These are phyloP conservation scores for Pleurotus salmoneostramineus DNA, from an alignment of 768 basidiomycete genomes.

Conservation along the genomic window DNA sequence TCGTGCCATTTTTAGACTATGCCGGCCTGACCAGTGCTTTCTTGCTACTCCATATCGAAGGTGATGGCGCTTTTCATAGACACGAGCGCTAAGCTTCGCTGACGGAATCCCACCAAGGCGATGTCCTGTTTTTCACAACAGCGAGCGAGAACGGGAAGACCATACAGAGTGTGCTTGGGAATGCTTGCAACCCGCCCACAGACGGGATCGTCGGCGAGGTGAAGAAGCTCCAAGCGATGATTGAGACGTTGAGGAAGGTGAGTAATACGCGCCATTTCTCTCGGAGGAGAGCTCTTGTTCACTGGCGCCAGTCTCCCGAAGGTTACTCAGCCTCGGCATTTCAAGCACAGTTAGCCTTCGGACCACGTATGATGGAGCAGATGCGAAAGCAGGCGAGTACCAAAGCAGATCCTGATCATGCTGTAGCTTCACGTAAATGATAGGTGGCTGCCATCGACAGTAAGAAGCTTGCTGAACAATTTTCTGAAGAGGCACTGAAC, in stretches of 20 bases:
- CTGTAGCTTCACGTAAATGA: background rate
- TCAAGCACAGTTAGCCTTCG: background rate
- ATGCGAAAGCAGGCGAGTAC: background rate
- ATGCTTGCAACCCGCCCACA: background rate
- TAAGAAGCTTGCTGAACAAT: background rate
- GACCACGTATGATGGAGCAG: slow-evolving; percentile 5
- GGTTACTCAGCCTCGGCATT: background rate
- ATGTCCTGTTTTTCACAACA: slow-evolving; percentile 1
- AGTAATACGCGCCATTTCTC: background rate
- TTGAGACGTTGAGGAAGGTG: slow-evolving; percentile 4
- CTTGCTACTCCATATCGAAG: slow-evolving; percentile 2
- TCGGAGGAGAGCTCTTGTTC: background rate
- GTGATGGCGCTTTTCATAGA: background rate
- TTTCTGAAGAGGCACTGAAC: background rate
- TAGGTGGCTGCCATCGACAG: background rate
- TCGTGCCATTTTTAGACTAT: slow-evolving; percentile 7
- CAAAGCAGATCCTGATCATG: background rate
- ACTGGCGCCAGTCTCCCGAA: background rate
- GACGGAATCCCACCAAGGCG: background rate
- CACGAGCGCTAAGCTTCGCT: background rate
- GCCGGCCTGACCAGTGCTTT: background rate
- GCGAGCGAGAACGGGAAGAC: background rate
- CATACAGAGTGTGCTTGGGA: background rate
- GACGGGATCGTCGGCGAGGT: background rate
- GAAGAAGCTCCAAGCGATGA: background rate